Percentiles rank a stretch among this genome's conserved stretches.
Conservation (phyloP, 208 protist species). For the Acanthamoeba royreba region DNA sequence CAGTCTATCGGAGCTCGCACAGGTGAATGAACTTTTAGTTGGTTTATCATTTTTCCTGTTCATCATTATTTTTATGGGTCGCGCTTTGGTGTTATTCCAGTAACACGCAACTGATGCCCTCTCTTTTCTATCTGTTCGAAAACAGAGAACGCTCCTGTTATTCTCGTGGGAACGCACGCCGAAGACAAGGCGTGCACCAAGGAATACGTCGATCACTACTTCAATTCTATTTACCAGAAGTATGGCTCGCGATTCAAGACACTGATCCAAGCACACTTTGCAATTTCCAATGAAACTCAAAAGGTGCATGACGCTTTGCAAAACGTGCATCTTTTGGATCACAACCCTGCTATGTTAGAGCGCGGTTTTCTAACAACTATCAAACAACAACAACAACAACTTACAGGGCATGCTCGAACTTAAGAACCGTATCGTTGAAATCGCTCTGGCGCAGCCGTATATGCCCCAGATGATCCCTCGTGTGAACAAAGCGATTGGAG, state of each 20-base stretch:
- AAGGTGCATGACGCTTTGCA: too few species aligned
- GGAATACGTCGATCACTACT: slow-evolving; percentile 45
- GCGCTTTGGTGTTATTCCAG: too few species aligned
- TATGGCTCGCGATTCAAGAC: slow-evolving; percentile 12
- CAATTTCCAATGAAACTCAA: slow-evolving; percentile 8
- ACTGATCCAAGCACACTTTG: slow-evolving; percentile 16
- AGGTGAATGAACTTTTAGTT: too few species aligned
- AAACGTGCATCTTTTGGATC: too few species aligned
- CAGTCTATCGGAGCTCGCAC: slow-evolving; percentile 4
- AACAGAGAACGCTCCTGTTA: neutral
- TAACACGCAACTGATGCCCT: too few species aligned
- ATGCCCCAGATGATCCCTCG: slow-evolving; percentile 35
- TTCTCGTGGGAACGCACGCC: slow-evolving; percentile 49
- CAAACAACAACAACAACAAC: too few species aligned
- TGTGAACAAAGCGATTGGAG: neutral
- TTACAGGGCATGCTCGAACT: slow-evolving; percentile 15
- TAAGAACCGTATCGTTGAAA: neutral
- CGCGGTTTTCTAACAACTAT: too few species aligned
- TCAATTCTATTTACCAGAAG: slow-evolving; percentile 28
- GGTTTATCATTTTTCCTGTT: neutral
- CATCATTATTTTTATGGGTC: neutral
- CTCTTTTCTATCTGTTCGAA: neutral
- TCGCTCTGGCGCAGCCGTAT: slow-evolving; percentile 26
- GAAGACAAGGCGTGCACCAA: slow-evolving; percentile 41
- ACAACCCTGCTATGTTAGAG: too few species aligned